Base-by-base conservation (phyloP, 176 grass and related monocot species). In the Areca catechu region DNA sequence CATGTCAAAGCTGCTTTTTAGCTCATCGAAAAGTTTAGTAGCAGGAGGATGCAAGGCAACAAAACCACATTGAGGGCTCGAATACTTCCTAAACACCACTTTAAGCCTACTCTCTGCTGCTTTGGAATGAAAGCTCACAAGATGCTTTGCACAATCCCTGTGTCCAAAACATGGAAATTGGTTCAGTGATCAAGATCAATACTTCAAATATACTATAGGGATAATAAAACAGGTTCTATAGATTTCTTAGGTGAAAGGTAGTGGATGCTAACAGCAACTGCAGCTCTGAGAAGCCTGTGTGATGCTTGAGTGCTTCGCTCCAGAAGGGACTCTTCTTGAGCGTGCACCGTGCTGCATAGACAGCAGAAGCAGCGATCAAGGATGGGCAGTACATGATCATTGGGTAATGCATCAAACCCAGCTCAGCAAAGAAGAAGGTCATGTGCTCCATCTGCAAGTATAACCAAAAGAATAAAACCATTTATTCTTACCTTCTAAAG, bases 361-460 rank as follows among this genome's bases (percentile, higher is more conserved):
- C 15, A 43, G 34, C 34, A 14, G 34, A 43, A 14, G 34, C 34
- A 3, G 34, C 34, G 9, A 43, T 43, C 34, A 80, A 6, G 27
- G 88, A 92, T 28, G 88, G 79, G 5, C 67, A 15, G 20, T 74
- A 86, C 19, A 63, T 19, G 5, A 92, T 64, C 68, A 83, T 83
- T 3, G 65, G 59, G 60, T 86, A 79, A 59, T 91, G 65, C 50
- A 83, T 69, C 72, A 92, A 53, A 29, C 71, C 69, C 19, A 92
- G 79, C 48, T 92, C 88, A 48, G 88, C 62, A 24, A 83, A 82
- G 70, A 83, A 92, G 74, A 83, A 83, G n/a, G 74, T 21, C 79
- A 86, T 92, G 53, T 92, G 58, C 65, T 92, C 83, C 66, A 92
- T 69, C 88, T 91, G 72, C 49, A 50, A 14, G 9, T 29, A 24